Conservation (phyloP, 441 rosid genomes). For the Pelargonium citronellum region DNA sequence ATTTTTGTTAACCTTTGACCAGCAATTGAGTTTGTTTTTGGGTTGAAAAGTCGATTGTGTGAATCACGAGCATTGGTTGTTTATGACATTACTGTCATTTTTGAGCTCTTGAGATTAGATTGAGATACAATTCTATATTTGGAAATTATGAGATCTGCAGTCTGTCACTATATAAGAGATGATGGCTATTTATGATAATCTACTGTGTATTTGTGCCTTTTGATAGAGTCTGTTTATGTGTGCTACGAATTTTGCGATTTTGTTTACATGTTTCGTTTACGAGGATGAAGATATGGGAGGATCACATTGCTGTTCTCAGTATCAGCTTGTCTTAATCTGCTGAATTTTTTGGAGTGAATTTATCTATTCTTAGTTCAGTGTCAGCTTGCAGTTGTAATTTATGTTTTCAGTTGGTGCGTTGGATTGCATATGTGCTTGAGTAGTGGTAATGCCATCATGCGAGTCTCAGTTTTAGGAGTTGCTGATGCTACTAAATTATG, state of each 20-base stretch:
- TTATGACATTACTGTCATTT: background rate
- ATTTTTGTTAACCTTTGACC: constrained; percentile 8
- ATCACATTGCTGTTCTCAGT: background rate
- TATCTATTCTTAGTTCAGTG: no score
- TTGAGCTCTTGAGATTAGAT: background rate
- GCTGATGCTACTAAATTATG: no score
- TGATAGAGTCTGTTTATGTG: background rate
- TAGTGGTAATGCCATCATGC: no score
- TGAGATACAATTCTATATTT: background rate
- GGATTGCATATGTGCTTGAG: no score
- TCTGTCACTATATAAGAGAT: background rate
- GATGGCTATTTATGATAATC: background rate
- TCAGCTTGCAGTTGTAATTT: background rate
- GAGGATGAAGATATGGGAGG: no score
- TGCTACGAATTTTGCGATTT: background rate
- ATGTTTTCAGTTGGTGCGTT: no score
- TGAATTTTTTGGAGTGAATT: background rate
- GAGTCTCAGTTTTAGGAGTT: no score
- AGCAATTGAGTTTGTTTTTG: background rate
- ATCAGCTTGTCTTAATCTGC: background rate
- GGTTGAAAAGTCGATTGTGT: background rate
- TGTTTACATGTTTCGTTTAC: background rate
- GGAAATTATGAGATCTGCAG: background rate
- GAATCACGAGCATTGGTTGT: background rate
- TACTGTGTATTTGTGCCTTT: background rate